phyloP scores from a whole-genome alignment of 306 rosid species.

The Cucurbita ficifolia region DNA sequence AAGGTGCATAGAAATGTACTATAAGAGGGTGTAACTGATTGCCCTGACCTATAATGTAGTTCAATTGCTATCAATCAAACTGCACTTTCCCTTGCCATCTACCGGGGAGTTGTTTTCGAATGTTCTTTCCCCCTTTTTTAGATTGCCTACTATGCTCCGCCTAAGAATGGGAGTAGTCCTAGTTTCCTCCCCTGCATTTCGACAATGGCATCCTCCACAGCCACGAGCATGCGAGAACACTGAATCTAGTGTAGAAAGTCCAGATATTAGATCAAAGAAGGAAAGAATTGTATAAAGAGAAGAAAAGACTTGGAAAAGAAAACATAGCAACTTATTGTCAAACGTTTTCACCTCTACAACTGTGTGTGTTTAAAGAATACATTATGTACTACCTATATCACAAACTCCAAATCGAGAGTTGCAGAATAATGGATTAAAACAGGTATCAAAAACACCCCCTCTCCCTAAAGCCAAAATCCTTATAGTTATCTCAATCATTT shows the following conservation, averaged over 20 bases:
- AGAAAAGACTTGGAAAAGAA: not conserved
- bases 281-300: not conserved
- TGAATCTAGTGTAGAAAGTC: not conserved
- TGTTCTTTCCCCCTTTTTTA: not conserved
- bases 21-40: not conserved
- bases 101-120: not conserved
- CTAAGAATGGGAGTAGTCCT: not conserved
- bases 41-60: not conserved
- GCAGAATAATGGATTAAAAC: not conserved
- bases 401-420: constrained; percentile 30
- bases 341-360: constrained; percentile 39
- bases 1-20: not conserved
- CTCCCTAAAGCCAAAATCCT: not conserved
- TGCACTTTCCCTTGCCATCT: not conserved
- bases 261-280: not conserved
- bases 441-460: constrained; percentile 3
- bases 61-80: not conserved
- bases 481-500: constrained; percentile 1
- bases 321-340: constrained; percentile 21
- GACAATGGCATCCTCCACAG: not conserved
- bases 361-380: constrained; percentile 61
- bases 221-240: not conserved
- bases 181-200: not conserved
- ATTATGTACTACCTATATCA: constrained; percentile 48
- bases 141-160: not conserved